Conservation (phyloP, 768 basidiomycete species). For the Mycena vulgaris region DNA sequence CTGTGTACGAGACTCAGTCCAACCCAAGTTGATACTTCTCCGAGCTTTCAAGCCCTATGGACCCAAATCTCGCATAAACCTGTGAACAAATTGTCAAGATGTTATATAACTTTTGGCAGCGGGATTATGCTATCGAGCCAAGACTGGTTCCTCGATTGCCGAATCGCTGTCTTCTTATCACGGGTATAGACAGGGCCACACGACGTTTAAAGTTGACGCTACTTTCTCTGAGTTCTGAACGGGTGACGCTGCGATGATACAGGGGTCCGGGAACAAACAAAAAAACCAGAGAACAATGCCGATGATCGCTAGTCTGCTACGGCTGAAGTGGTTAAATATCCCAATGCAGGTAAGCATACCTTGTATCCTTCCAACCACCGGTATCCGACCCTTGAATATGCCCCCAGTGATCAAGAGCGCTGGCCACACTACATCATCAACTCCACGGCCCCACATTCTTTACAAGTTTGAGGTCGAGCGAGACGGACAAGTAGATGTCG, state of each 20-base stretch:
- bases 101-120: too few species aligned
- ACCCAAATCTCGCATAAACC: too few species aligned
- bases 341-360: background rate
- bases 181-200: conserved; percentile 13
- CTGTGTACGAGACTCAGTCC: too few species aligned
- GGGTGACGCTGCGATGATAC: conserved; percentile 7
- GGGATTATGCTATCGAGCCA: too few species aligned
- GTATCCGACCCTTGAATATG: conserved; percentile 12
- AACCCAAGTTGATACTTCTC: too few species aligned
- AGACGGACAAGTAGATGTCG: conserved; percentile 14
- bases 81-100: too few species aligned
- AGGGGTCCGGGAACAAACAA: conserved; percentile 21
- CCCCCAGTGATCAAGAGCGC: conserved; percentile 26
- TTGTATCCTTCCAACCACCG: background rate
- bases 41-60: too few species aligned
- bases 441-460: conserved; percentile 36
- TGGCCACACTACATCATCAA: conserved; percentile 36
- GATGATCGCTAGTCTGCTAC: background rate
- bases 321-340: conserved; percentile 8
- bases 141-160: too few species aligned
- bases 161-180: conserved; percentile 4
- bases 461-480: conserved; percentile 31
- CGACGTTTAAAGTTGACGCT: conserved; percentile 5
- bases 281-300: background rate
- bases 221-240: background rate